A percentile compares a stretch with the other conserved stretches of the same genome.
phyloP scores from a whole-genome alignment of 2,329 filamentous ascomycete genomes.

The Xylaria sp. region DNA sequence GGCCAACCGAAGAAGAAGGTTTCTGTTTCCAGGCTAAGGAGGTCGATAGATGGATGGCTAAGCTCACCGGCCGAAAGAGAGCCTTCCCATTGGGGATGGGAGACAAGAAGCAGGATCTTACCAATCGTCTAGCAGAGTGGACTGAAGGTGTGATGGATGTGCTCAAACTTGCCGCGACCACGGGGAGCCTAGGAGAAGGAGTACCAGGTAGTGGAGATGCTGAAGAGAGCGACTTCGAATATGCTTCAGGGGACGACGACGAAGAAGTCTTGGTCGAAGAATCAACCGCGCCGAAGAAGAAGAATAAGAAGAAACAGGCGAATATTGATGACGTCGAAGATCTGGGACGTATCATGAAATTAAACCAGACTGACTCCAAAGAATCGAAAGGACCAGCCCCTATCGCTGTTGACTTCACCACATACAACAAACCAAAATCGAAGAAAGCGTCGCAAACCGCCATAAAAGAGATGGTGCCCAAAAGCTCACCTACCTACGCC shows the following conservation, averaged over 20 bases:
- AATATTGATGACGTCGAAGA: slow-evolving; percentile 85
- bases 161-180: slow-evolving; percentile 71
- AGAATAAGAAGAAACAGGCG: slow-evolving; percentile 55
- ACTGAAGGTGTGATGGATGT: slow-evolving; percentile 76
- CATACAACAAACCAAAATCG: slow-evolving; percentile 66
- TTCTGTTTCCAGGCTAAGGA: slow-evolving; percentile 94
- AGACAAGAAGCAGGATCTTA: slow-evolving; percentile 81
- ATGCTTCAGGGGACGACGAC: slow-evolving; percentile 62
- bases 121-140: slow-evolving; percentile 80
- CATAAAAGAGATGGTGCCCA: slow-evolving; percentile 96
- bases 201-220: slow-evolving; percentile 85
- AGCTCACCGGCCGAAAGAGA: slow-evolving; percentile 84
- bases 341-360: slow-evolving; percentile 73
- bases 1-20: slow-evolving; percentile 89
- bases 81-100: slow-evolving; percentile 91
- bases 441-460: slow-evolving; percentile 60
- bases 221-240: slow-evolving; percentile 85
- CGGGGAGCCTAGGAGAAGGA: slow-evolving; percentile 69
- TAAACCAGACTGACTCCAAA: slow-evolving; percentile 54
- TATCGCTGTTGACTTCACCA: slow-evolving; percentile 88
- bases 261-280: slow-evolving; percentile 64
- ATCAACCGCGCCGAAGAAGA: slow-evolving; percentile 55
- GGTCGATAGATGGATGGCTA: slow-evolving; percentile 97
- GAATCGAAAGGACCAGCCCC: slow-evolving; percentile 54
- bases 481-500: slow-evolving; percentile 86